Percentiles rank a stretch among this genome's conserved stretches.
phyloP scores from a whole-genome alignment of 495 filamentous ascomycete species.

The Penicillium longicatenatum region DNA sequence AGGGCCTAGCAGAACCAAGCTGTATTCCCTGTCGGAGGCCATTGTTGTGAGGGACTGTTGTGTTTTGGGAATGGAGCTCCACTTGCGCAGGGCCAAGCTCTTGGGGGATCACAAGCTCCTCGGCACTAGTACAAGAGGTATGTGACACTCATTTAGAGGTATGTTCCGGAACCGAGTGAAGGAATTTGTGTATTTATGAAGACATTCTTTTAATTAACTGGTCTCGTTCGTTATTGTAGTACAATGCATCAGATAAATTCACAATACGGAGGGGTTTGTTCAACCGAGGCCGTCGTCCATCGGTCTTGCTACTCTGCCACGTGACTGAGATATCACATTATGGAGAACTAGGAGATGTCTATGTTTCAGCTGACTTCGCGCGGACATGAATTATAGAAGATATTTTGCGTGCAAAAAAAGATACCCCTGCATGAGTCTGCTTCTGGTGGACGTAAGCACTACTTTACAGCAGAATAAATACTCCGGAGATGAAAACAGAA shows the following conservation, averaged over 20 bases:
- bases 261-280: neutral
- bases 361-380: neutral
- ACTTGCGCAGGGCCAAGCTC: conserved; percentile 8
- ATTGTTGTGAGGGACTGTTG: conserved; percentile 23
- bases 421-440: neutral
- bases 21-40: conserved; percentile 64
- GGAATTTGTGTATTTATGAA: neutral
- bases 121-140: conserved; percentile 2
- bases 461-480: too few relatives aligned
- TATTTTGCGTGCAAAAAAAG: neutral
- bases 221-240: neutral
- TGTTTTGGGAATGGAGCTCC: conserved; percentile 11
- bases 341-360: neutral
- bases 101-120: conserved; percentile 17
- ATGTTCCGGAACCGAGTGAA: neutral
- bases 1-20: conserved; percentile 81
- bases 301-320: neutral
- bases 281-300: conserved; percentile 1
- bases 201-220: neutral
- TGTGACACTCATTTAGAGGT: neutral
- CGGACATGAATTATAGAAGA: too few relatives aligned
- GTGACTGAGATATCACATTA: neutral
- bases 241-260: neutral
- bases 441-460: neutral
- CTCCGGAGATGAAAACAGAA: neutral